Evolutionary conservation across 352 stramenopile genomes (phyloP).

Genomic region (Blastocystis hominis): DNA sequence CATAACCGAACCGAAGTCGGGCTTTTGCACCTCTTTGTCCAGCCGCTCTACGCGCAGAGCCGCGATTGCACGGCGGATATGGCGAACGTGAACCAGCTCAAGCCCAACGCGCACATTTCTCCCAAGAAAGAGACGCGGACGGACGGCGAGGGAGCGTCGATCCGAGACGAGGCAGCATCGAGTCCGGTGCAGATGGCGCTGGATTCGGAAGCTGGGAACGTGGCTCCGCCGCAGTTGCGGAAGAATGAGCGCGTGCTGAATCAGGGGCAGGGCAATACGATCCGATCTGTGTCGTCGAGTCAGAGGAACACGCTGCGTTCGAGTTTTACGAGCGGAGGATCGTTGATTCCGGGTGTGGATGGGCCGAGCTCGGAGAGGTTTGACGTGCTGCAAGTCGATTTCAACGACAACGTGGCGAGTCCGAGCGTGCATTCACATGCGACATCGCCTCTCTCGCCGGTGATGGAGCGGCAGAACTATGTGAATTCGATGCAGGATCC

Average conservation of each 20-base stretch:
- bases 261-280: background rate
- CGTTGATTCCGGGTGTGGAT: background rate
- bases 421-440: too few relatives aligned
- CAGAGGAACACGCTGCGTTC: background rate
- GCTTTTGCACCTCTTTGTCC: background rate
- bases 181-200: background rate
- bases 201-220: background rate
- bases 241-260: background rate
- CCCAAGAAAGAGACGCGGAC: background rate
- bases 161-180: background rate
- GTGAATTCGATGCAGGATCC: background rate
- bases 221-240: background rate
- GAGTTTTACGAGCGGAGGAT: background rate
- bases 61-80: background rate
- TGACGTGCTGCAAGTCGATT: background rate
- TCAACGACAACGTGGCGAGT: too few relatives aligned
- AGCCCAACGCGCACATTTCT: background rate
- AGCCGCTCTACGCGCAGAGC: constrained; percentile 24
- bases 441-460: too few relatives aligned
- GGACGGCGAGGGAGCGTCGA: background rate
- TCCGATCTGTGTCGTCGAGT: background rate
- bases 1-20: background rate
- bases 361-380: background rate
- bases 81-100: background rate
- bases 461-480: background rate